A percentile compares a stretch with the other conserved stretches of the same genome.
Evolutionary conservation across 306 rosid species (phyloP).

Genomic region (Ormosia semicastrata): DNA sequence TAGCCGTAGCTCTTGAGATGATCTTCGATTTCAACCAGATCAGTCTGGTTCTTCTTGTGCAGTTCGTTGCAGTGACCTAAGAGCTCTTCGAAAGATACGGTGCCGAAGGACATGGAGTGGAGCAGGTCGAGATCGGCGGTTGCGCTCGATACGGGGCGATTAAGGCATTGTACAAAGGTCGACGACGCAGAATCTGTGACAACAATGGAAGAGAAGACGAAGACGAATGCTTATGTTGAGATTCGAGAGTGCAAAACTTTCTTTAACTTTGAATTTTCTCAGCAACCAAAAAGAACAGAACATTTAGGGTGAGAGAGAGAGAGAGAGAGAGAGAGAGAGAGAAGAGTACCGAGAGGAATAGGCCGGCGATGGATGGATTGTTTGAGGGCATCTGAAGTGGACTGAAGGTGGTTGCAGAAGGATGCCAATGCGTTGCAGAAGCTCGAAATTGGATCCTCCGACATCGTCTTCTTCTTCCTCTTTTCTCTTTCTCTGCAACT

Average conservation of each 20-base stretch:
- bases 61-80: conserved; percentile 86
- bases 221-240: too few relatives aligned
- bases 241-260: neutral
- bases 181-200: conserved; percentile 75
- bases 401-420: conserved; percentile 78
- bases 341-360: conserved; percentile 69
- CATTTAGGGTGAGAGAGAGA: neutral
- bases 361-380: conserved; percentile 80
- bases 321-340: neutral
- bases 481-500: neutral
- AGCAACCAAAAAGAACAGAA: neutral
- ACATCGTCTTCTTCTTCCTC: conserved; percentile 36
- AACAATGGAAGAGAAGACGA: neutral
- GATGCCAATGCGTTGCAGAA: conserved; percentile 55
- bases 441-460: conserved; percentile 51
- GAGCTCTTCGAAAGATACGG: conserved; percentile 89
- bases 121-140: conserved; percentile 66
- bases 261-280: neutral
- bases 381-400: conserved; percentile 68
- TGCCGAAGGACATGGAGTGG: conserved; percentile 71
- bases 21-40: conserved; percentile 51
- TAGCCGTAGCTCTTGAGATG: conserved; percentile 53
- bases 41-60: conserved; percentile 62
- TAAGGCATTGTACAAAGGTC: conserved; percentile 74
- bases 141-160: conserved; percentile 62